A percentile compares a stretch with the other conserved stretches of the same genome.
Evolutionary conservation across 2,329 filamentous ascomycete genomes (phyloP).

Genomic region (Phialophora expanda): DNA sequence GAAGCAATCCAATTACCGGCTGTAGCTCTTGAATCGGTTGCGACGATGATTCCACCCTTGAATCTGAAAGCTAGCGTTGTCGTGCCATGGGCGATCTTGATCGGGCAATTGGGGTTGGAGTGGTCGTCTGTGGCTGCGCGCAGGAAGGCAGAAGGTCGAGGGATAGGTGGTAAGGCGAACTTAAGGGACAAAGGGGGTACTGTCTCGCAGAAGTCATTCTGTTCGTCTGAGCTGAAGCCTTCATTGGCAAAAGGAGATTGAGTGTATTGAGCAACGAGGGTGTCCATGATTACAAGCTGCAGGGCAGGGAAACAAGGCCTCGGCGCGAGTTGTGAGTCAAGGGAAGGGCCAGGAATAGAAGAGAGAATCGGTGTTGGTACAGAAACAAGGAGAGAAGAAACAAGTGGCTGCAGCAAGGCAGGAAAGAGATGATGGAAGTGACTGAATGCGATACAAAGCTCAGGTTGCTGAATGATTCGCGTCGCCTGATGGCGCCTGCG

Average conservation of each 20-base stretch:
- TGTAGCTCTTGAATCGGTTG: constrained; percentile 95
- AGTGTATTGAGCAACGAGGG: constrained; percentile 90
- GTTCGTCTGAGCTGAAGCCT: constrained; percentile 71
- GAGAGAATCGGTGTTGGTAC: constrained; percentile 22
- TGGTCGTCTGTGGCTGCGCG: constrained; percentile 97
- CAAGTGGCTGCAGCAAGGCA: constrained; percentile 17
- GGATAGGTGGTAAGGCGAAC: constrained; percentile 90
- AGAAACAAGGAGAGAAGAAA: constrained; percentile 18
- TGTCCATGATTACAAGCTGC: constrained; percentile 71
- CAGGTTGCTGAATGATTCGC: constrained; percentile 16
- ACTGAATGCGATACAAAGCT: neutral
- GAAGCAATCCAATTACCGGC: constrained; percentile 99
- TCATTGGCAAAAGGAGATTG: constrained; percentile 76
- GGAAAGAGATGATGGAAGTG: constrained; percentile 21
- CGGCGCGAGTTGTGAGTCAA: neutral
- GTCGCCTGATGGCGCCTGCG: constrained; percentile 17
- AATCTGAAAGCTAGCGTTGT: constrained; percentile 98
- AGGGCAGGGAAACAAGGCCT: constrained; percentile 1
- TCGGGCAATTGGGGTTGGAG: constrained; percentile 93
- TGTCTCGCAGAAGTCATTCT: constrained; percentile 73
- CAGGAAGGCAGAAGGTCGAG: constrained; percentile 87
- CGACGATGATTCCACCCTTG: constrained; percentile 97
- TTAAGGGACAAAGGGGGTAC: constrained; percentile 82
- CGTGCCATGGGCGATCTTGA: constrained; percentile 99
- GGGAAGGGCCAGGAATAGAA: constrained; percentile 4